Percentiles rank a stretch among this genome's conserved stretches.
Conservation (phyloP, 2,329 filamentous ascomycete species). For the Pyrenophora tritici-repentis region DNA sequence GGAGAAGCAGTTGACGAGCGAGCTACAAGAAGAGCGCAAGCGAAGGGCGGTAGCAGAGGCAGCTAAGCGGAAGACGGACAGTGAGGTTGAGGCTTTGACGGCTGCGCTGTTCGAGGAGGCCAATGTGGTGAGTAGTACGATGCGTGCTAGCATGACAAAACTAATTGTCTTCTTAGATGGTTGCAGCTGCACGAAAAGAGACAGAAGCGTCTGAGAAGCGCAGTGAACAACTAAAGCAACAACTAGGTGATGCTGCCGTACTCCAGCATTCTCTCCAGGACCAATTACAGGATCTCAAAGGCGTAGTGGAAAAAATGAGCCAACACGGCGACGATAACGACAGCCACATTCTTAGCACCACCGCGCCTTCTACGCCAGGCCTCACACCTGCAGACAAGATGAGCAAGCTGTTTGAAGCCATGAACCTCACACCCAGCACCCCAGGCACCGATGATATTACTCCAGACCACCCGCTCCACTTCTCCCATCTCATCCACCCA, state of each 20-base stretch:
- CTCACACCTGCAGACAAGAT: constrained; percentile 62
- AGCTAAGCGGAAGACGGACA: constrained; percentile 87
- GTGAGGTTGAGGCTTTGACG: constrained; percentile 87
- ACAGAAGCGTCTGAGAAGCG: constrained; percentile 80
- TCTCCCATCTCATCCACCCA: constrained; percentile 81
- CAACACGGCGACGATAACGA: constrained; percentile 73
- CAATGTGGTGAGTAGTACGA: constrained; percentile 67
- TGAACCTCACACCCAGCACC: constrained; percentile 58
- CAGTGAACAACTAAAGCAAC: constrained; percentile 83
- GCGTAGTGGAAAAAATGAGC: constrained; percentile 86
- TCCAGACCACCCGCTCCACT: constrained; percentile 70
- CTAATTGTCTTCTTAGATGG: constrained; percentile 65
- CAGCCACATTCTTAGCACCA: constrained; percentile 64
- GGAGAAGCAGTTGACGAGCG: constrained; percentile 48
- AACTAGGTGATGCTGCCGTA: constrained; percentile 83
- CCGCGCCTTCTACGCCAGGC: constrained; percentile 79
- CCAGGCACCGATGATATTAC: constrained; percentile 58
- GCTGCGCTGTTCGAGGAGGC: constrained; percentile 96
- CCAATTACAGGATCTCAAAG: constrained; percentile 87
- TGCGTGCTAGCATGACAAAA: neutral
- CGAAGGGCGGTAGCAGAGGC: constrained; percentile 52
- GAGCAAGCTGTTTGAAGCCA: constrained; percentile 64
- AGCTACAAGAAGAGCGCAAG: constrained; percentile 51
- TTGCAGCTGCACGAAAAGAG: constrained; percentile 83
- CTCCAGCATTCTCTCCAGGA: constrained; percentile 90